phyloP scores from a whole-genome alignment of 371 early-diverging fungal genomes.

The Mortierella sp. region DNA sequence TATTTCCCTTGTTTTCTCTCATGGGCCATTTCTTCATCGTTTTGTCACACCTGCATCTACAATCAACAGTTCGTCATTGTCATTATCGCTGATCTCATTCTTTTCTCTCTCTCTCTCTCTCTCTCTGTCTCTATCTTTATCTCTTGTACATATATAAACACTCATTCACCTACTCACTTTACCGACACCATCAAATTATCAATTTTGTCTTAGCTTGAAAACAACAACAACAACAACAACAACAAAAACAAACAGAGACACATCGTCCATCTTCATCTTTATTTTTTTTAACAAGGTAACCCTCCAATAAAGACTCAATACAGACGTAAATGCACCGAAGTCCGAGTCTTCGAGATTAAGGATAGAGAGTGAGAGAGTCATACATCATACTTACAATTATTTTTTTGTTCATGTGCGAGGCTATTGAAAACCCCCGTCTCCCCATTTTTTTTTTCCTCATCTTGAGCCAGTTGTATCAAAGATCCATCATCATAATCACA shows the following conservation, averaged over 20 bases:
- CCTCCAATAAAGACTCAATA: not conserved
- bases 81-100: not conserved
- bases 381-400: not conserved
- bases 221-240: slow-evolving; percentile 11
- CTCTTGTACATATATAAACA: too few species aligned
- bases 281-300: not conserved
- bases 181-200: not conserved
- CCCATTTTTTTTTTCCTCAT: not conserved
- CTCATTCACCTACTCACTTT: too few species aligned
- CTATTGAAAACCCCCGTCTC: not conserved
- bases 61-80: slow-evolving; percentile 4
- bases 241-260: not conserved
- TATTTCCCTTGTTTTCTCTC: not conserved
- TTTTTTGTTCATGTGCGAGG: slow-evolving; percentile 4
- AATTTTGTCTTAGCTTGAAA: not conserved
- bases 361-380: not conserved
- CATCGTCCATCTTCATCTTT: not conserved
- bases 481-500: not conserved
- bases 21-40: slow-evolving; percentile 2
- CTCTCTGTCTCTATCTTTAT: too few species aligned
- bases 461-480: not conserved
- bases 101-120: not conserved
- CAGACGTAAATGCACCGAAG: not conserved
- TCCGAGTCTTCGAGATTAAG: slow-evolving; percentile 1
- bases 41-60: not conserved